Conservation (phyloP, 148 eudicot genomes). For the Chenopodium suecicum region DNA sequence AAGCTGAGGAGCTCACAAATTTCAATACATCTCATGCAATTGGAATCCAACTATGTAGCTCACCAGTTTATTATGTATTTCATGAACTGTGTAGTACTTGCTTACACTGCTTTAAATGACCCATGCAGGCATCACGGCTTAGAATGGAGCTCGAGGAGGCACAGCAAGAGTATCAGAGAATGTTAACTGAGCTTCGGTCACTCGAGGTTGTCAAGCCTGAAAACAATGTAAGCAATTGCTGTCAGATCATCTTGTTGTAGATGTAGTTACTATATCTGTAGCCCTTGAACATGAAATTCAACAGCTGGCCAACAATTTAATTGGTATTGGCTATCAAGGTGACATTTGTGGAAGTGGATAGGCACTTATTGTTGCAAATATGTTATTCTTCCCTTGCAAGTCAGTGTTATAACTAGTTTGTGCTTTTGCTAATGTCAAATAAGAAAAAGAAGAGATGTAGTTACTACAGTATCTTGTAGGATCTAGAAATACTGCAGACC, state of each 20-base stretch:
- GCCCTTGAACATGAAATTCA: background rate
- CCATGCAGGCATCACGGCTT: conserved; percentile 29
- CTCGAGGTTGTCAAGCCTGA: conserved; percentile 31
- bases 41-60: background rate
- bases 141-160: conserved; percentile 30
- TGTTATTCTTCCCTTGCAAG: no score
- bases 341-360: no score
- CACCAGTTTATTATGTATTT: background rate
- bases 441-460: no score
- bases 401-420: no score
- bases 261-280: background rate
- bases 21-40: background rate
- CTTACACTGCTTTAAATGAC: conserved; percentile 3
- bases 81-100: background rate
- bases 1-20: background rate
- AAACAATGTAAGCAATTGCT: conserved; percentile 14
- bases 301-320: background rate
- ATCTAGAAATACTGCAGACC: background rate
- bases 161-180: conserved; percentile 31
- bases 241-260: background rate
- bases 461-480: background rate
- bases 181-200: conserved; percentile 35
- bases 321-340: background rate
- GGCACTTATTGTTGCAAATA: no score
- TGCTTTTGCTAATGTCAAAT: no score